phyloP scores from a whole-genome alignment of 495 filamentous ascomycete species.

The Aspergillus cristatus region DNA sequence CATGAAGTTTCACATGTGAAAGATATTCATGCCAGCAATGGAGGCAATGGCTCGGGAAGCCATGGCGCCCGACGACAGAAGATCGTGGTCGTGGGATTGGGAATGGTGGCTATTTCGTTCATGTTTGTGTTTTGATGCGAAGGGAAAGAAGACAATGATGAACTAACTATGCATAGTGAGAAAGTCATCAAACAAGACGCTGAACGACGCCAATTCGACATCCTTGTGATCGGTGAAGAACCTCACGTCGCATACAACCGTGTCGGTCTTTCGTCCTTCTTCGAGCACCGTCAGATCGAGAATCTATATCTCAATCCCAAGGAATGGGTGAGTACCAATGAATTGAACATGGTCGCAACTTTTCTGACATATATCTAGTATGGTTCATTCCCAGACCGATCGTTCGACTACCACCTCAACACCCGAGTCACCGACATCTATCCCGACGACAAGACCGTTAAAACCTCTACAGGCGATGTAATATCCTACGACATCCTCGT shows the following conservation, averaged over 20 bases:
- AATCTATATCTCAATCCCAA: conserved; percentile 82
- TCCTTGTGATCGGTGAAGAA: conserved; percentile 90
- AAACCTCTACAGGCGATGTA: conserved; percentile 58
- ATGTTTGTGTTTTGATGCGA: conserved; percentile 49
- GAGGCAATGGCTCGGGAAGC: not conserved
- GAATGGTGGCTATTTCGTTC: conserved; percentile 93
- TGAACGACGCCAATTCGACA: conserved; percentile 66
- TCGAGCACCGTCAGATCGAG: conserved; percentile 82
- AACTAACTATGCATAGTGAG: conserved; percentile 45
- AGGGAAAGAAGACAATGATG: not conserved
- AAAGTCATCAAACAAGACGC: conserved; percentile 84
- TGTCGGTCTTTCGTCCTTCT: conserved; percentile 90
- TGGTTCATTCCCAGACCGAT: conserved; percentile 47
- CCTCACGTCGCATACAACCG: conserved; percentile 89
- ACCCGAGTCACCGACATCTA: conserved; percentile 68
- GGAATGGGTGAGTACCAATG: conserved; percentile 64
- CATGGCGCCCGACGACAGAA: conserved; percentile 42
- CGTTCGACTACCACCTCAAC: conserved; percentile 75
- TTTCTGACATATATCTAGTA: conserved; percentile 30
- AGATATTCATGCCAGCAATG: conserved; percentile 2
- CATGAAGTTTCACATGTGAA: conserved; percentile 3
- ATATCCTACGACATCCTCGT: conserved; percentile 85
- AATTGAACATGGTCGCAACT: not conserved
- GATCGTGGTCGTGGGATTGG: conserved; percentile 82
- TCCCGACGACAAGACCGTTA: conserved; percentile 52